A percentile compares a stretch with the other conserved stretches of the same genome.
These are phyloP conservation scores for Cyberlindnera japonica DNA, from an alignment of 805 yeast genomes.

Conservation along the genomic window DNA sequence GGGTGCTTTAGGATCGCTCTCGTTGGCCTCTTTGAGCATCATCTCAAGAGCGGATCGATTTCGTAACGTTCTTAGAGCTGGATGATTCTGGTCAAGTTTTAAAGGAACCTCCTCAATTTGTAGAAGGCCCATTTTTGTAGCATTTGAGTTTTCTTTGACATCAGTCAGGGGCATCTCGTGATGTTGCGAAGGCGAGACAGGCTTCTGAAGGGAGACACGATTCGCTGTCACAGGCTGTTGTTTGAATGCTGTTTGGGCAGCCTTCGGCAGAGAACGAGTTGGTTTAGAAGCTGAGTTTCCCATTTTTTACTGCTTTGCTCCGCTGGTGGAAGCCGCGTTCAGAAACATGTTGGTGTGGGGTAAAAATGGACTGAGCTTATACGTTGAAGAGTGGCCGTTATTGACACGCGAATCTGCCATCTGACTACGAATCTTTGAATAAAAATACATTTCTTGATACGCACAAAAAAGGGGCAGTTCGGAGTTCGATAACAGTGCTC, in stretches of 20 bases:
- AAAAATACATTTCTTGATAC: too few species aligned
- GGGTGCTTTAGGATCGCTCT: not conserved
- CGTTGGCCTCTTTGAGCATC: constrained; percentile 8
- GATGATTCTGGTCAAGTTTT: constrained; percentile 13
- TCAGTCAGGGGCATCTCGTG: not conserved
- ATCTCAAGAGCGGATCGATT: constrained; percentile 16
- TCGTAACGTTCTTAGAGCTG: constrained; percentile 18
- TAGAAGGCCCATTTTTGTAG: not conserved
- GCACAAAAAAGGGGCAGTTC: too few species aligned
- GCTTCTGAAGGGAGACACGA: not conserved
- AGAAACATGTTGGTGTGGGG: too few species aligned
- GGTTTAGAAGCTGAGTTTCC: not conserved
- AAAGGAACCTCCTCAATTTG: not conserved
- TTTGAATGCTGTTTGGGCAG: not conserved
- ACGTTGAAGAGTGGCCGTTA: too few species aligned
- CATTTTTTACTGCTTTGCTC: too few species aligned
- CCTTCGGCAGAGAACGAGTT: not conserved
- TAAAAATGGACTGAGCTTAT: too few species aligned
- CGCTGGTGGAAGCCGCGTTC: too few species aligned
- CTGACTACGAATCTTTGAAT: too few species aligned
- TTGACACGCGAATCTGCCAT: too few species aligned
- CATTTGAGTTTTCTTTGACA: not conserved
- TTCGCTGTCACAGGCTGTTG: not conserved
- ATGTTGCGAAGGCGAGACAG: not conserved
- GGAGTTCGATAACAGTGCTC: too few species aligned